Evolutionary conservation across 2,329 filamentous ascomycete genomes (phyloP), one percentile per base, ranked within the genome.

Genomic region (Ophiostoma sp.): DNA sequence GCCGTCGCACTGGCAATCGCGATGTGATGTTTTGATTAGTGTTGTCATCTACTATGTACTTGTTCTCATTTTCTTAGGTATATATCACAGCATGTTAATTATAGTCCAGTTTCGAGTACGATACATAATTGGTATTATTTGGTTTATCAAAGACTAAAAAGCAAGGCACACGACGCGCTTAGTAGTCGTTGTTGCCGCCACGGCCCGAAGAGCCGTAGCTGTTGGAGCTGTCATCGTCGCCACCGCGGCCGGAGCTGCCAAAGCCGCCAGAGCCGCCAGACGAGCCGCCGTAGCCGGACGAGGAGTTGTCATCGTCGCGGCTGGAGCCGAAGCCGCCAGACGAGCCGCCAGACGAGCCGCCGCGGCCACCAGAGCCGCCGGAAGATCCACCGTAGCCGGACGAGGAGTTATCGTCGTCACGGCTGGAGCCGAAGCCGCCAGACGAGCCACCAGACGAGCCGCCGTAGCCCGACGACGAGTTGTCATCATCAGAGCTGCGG

Each of bases 401-500:
- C 10, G 6, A 44, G 1, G 5, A 41, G 65, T 65, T 71, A 27
- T 62, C 35, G 7, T 68, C 13, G n/a, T 60, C 15, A 10, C 33
- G 67, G 35, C 23, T 17, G 27, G n/a, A 31, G 15, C 65, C 5
- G 44, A 6, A 73, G 64, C 71, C 73, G 5, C 54, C 27, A 13
- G 8, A 15, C 68, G 71, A 54, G 6, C n/a, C 35, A 27, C 6
- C 39, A 17, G 27, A 31, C 27, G 27, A 31, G 27, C 27, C 27
- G 27, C 65, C 70, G n/a, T 54, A 77, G 74, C 72, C 76, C 74
- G 73, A 78, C 76, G 75, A 75, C 65, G 68, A 74, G 76, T 78
- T 75, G 73, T 79, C 78, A 79, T 79, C 77, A 76, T 79, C 77
- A 7, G 31, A 17, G n/a, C 65, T 5, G 35, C 13, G 17, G 35